Evolutionary conservation across 2,329 filamentous ascomycete genomes (phyloP), one percentile per base, ranked within the genome.

Genomic region (Ceratocystis diversiconidia): DNA sequence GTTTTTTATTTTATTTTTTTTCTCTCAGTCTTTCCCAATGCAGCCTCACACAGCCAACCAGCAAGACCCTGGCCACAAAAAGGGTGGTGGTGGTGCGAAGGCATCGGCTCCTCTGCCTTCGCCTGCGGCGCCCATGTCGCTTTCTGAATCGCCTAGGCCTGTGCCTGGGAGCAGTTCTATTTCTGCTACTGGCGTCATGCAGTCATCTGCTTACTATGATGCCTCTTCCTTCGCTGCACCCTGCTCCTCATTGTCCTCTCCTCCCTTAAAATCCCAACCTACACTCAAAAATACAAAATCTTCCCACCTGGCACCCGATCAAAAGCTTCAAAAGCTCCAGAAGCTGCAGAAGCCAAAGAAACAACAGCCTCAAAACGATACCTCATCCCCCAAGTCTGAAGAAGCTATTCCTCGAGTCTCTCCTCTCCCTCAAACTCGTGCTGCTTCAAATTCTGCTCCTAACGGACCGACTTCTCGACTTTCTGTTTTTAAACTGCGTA

Each of bases 401-500:
- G 52, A 57, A 57, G 22, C 52, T 57, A 1, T 32, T 12, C 52
- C 52, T 36, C 32, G 32, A 3, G 32, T 36, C 8, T 36, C 32
- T 57, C 52, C 22, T 15, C 52, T 57, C 17, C 52, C 52, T 28
- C 52, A 57, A 57, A 57, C 52, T 57, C 52, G 52, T 10, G 52
- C 19, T 28, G 15, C 52, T 17, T 57, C 52, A 17, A 22, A 32
- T 30, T 12, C 52, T 57, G 15, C 25, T 5, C 15, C 19, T 12
- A 57, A 7, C 52, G 8, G 3, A 5, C 22, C 52, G 1, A n/a
- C 62, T 22, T 65, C 62, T 32, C 62, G 66, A 17, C 66, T 64
- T 48, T 62, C 62, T 7, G 62, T 62, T 65, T 25, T 65, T 55
- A 67, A 67, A 62, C 57, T 67, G 25, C 66, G 66, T 41, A 57